Evolutionary conservation across 2,329 filamentous ascomycete genomes (phyloP).

Genomic region (Colletotrichum ledebouriae): DNA sequence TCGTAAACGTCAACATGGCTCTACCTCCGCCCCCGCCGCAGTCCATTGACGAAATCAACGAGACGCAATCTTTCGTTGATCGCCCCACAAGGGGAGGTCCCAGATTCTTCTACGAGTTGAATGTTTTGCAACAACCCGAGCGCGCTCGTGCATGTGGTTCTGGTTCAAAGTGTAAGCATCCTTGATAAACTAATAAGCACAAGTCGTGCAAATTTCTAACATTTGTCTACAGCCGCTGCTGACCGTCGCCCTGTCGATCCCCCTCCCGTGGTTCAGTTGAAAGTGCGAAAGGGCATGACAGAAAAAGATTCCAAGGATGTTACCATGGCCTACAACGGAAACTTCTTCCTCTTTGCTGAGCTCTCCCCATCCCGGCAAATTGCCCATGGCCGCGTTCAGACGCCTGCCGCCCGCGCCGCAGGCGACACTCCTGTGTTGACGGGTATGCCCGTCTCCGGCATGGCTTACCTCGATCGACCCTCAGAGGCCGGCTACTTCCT

Average conservation of each 20-base stretch:
- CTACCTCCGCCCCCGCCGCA: not conserved
- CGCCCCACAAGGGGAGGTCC: slow-evolving; percentile 77
- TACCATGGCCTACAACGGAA: slow-evolving; percentile 94
- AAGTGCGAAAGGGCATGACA: slow-evolving; percentile 81
- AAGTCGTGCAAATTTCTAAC: slow-evolving; percentile 42
- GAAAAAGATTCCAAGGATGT: slow-evolving; percentile 75
- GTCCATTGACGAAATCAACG: slow-evolving; percentile 16
- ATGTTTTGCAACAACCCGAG: slow-evolving; percentile 93
- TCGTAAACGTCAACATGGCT: slow-evolving; percentile 12
- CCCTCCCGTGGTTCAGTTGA: slow-evolving; percentile 92
- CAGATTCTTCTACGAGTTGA: slow-evolving; percentile 83
- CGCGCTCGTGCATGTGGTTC: slow-evolving; percentile 95
- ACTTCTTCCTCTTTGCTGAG: slow-evolving; percentile 97
- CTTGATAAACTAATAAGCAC: slow-evolving; percentile 29
- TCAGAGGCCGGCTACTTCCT: slow-evolving; percentile 89
- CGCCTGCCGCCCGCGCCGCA: slow-evolving; percentile 71
- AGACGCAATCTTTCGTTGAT: slow-evolving; percentile 20
- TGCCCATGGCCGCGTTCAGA: slow-evolving; percentile 81
- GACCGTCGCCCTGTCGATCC: slow-evolving; percentile 94
- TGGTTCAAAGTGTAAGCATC: slow-evolving; percentile 86
- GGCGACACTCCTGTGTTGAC: slow-evolving; percentile 80
- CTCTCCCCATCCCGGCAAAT: slow-evolving; percentile 88
- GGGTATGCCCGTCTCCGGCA: slow-evolving; percentile 93
- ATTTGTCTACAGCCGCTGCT: slow-evolving; percentile 72
- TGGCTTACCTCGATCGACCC: slow-evolving; percentile 94